phyloP scores from a whole-genome alignment of 2,329 filamentous ascomycete genomes.

The Aspergillus pseudoviridinutans region DNA sequence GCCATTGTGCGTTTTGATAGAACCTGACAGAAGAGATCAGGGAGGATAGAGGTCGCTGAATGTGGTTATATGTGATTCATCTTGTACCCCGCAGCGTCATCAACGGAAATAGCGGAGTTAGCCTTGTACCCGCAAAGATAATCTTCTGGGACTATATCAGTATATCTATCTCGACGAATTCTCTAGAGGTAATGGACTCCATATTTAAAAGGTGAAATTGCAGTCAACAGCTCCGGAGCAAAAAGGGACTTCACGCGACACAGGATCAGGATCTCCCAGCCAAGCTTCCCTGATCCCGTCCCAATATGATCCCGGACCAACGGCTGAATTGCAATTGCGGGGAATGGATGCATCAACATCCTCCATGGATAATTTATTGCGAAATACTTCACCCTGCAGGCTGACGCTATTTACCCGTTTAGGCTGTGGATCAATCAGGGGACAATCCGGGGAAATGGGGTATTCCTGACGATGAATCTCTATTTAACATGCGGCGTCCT shows the following conservation, averaged over 20 bases:
- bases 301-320: background rate
- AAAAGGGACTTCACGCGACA: no score
- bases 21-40: background rate
- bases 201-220: no score
- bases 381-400: background rate
- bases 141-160: background rate
- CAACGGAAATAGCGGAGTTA: constrained; percentile 8
- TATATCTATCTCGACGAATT: no score
- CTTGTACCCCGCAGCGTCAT: background rate
- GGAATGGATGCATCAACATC: background rate
- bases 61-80: background rate
- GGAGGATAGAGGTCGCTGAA: background rate
- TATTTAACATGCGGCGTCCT: background rate
- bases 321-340: background rate
- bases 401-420: background rate
- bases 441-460: background rate
- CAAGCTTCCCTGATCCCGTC: background rate
- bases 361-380: background rate
- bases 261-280: background rate
- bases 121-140: background rate
- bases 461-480: background rate
- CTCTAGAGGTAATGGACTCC: no score
- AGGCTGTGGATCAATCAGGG: background rate
- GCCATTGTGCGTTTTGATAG: constrained; percentile 15
- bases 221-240: no score